Evolutionary conservation across 768 basidiomycete species (phyloP).

Genomic region (Infundibulicybe gibba): DNA sequence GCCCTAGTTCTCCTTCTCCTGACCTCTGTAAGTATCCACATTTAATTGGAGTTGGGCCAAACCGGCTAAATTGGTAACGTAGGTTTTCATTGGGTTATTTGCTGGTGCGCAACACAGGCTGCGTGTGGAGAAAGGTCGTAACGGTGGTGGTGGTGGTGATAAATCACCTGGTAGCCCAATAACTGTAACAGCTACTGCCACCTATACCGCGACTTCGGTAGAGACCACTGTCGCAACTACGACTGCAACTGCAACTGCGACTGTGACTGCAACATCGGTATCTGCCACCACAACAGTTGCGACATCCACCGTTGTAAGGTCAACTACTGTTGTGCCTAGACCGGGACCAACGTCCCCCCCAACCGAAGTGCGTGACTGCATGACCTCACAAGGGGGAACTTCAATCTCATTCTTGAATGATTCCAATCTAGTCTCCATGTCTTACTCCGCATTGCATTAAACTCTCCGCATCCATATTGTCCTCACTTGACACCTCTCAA

Average conservation of each 20-base stretch:
- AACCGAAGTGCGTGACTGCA: conserved; percentile 45
- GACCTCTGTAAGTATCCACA: conserved; percentile 44
- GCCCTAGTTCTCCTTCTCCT: conserved; percentile 77
- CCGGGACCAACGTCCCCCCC: conserved; percentile 53
- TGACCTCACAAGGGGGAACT: not conserved
- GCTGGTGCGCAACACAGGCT: conserved; percentile 84
- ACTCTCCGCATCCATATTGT: conserved; percentile 78
- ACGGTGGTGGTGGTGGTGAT: conserved; percentile 26
- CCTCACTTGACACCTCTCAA: conserved; percentile 71
- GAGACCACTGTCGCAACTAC: conserved; percentile 29
- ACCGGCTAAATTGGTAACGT: not conserved
- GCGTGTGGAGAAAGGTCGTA: conserved; percentile 38
- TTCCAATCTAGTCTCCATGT: conserved; percentile 49
- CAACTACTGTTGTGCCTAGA: conserved; percentile 39
- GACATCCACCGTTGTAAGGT: conserved; percentile 27
- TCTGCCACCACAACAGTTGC: conserved; percentile 22
- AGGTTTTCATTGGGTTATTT: conserved; percentile 91
- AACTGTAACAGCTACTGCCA: conserved; percentile 35
- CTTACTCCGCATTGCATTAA: conserved; percentile 76
- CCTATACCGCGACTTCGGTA: conserved; percentile 32
- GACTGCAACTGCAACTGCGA: conserved; percentile 32
- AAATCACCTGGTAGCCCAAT: conserved; percentile 5
- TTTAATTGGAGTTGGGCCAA: not conserved
- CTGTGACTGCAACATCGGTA: conserved; percentile 37
- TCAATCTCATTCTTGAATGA: conserved; percentile 4